These are phyloP conservation scores for Paecilomyces dactylethromorphus DNA, from an alignment of 2,329 filamentous ascomycete species.

Conservation along the genomic window DNA sequence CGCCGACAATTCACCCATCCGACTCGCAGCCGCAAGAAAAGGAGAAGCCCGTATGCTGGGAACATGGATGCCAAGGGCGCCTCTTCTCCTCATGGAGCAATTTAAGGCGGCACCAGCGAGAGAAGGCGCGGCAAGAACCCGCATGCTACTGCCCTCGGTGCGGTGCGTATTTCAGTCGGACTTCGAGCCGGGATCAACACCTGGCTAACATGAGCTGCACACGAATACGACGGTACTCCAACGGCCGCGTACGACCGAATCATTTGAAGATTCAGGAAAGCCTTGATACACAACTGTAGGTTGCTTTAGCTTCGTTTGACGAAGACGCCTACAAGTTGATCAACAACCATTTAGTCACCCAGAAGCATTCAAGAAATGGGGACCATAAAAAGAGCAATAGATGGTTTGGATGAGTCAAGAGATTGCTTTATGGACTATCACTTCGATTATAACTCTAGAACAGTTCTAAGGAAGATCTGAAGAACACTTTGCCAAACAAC, in stretches of 20 bases:
- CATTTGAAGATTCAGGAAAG: not conserved
- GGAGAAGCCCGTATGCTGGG: constrained; percentile 1
- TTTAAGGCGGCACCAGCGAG: constrained; percentile 1
- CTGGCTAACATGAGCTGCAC: constrained; percentile 1
- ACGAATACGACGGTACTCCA: constrained; percentile 1
- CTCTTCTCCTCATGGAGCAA: constrained; percentile 2
- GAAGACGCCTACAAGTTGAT: no score
- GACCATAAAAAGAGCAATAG: not conserved
- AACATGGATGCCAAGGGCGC: constrained; percentile 1
- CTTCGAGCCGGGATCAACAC: constrained; percentile 1
- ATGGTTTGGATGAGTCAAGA: not conserved
- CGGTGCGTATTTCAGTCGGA: constrained; percentile 2
- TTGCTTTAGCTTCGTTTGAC: not conserved
- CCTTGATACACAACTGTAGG: not conserved
- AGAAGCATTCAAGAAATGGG: not conserved
- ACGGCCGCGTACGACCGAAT: not conserved
- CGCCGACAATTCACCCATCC: not conserved
- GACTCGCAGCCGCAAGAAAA: not conserved
- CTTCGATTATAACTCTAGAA: not conserved
- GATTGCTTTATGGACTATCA: not conserved
- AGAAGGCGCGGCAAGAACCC: constrained; percentile 1
- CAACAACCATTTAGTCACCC: not conserved
- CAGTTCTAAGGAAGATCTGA: not conserved
- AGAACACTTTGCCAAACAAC: not conserved
- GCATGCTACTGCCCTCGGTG: constrained; percentile 1